phyloP scores from a whole-genome alignment of 148 eudicot species.

The Spergularia bocconei region DNA sequence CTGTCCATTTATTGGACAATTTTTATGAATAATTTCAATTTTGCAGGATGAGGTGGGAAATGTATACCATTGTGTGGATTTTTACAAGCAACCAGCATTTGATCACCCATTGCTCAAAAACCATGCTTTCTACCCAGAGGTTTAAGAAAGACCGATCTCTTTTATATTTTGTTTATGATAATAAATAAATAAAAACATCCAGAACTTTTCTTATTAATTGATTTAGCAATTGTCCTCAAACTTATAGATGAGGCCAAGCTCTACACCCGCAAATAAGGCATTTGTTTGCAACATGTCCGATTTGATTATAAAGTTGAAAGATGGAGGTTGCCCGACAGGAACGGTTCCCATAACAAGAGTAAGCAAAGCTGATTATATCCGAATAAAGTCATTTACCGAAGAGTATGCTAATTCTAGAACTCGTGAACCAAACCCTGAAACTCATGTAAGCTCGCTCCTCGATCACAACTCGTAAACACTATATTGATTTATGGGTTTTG shows the following conservation, averaged over 20 bases:
- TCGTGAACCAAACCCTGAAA: neutral
- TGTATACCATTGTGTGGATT: slow-evolving; percentile 20
- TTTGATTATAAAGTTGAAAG: neutral
- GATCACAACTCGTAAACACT: too few relatives aligned
- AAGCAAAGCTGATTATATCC: neutral
- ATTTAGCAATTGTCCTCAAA: too few relatives aligned
- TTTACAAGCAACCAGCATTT: slow-evolving; percentile 23
- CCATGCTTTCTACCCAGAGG: slow-evolving; percentile 16
- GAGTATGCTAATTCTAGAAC: neutral
- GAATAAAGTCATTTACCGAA: neutral
- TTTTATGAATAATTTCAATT: too few relatives aligned
- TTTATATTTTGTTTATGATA: neutral
- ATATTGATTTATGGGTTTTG: too few relatives aligned
- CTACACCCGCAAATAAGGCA: neutral
- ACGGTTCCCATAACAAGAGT: slow-evolving; percentile 26
- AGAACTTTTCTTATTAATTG: too few relatives aligned
- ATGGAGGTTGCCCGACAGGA: slow-evolving; percentile 26
- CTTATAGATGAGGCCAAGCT: slow-evolving; percentile 23
- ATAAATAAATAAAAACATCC: too few relatives aligned
- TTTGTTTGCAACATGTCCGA: neutral
- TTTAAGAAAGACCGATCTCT: neutral
- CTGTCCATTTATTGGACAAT: neutral
- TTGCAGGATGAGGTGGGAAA: neutral
- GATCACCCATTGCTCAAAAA: slow-evolving; percentile 20
- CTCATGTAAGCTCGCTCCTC: slow-evolving; percentile 14